A percentile compares a stretch with the other conserved stretches of the same genome.
Conservation (phyloP, 106 monocot genomes). For the Agapanthus africanus region DNA sequence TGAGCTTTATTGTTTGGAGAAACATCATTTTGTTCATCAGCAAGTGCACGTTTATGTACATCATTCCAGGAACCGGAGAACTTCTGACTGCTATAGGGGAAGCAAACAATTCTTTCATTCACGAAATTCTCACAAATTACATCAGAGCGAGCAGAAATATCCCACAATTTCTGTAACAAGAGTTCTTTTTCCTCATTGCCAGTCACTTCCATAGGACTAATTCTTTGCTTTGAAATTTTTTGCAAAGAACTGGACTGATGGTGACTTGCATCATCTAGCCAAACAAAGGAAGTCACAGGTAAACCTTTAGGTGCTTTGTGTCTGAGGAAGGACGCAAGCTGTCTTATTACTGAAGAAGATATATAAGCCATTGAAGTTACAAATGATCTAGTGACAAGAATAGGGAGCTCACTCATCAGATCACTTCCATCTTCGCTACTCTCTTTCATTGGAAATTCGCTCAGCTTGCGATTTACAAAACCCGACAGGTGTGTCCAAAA, state of each 20-base stretch:
- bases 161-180: constrained; percentile 38
- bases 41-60: constrained; percentile 14
- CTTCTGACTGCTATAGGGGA: constrained; percentile 25
- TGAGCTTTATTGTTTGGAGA: constrained; percentile 9
- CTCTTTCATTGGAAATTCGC: constrained; percentile 17
- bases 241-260: constrained; percentile 13
- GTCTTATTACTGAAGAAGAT: constrained; percentile 53
- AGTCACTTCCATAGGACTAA: constrained; percentile 18
- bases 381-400: constrained; percentile 24
- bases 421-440: constrained; percentile 18
- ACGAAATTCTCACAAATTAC: constrained; percentile 35
- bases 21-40: constrained; percentile 17
- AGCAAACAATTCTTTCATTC: constrained; percentile 39
- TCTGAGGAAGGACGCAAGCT: constrained; percentile 44
- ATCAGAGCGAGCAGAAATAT: constrained; percentile 39
- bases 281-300: constrained; percentile 28
- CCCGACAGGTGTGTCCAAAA: constrained; percentile 50
- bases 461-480: constrained; percentile 37
- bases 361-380: constrained; percentile 32
- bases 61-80: constrained; percentile 45
- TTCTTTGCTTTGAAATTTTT: constrained; percentile 19
- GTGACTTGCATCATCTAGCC: constrained; percentile 32
- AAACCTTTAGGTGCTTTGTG: constrained; percentile 35
- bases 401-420: constrained; percentile 15
- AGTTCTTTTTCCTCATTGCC: constrained; percentile 21